A percentile compares a stretch with the other conserved stretches of the same genome.
These are phyloP conservation scores for Phytophthora foliorum DNA, from an alignment of 352 stramenopile genomes.

Conservation along the genomic window DNA sequence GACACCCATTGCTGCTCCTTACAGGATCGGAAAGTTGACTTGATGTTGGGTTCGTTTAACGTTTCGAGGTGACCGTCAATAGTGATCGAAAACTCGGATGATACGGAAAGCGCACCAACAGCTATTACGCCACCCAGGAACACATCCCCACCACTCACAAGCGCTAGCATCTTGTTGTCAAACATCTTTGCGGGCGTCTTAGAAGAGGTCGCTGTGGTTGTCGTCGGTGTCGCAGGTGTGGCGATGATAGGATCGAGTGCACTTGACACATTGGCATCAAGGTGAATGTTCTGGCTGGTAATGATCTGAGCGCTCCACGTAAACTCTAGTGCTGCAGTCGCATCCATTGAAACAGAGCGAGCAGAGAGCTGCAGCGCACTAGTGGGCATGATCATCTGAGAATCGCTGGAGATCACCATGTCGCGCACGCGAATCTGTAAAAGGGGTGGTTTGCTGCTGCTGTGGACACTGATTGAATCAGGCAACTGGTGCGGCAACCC, in stretches of 20 bases:
- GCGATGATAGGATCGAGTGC: constrained; percentile 32
- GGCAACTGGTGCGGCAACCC: constrained; percentile 23
- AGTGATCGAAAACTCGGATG: constrained; percentile 60
- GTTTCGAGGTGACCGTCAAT: constrained; percentile 59
- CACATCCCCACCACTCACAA: constrained; percentile 67
- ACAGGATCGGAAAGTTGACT: constrained; percentile 60
- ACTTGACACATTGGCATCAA: constrained; percentile 63
- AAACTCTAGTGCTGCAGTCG: constrained; percentile 53
- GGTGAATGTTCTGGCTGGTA: constrained; percentile 53
- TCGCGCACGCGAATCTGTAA: constrained; percentile 49
- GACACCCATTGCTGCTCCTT: constrained; percentile 51
- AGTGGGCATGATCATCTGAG: constrained; percentile 53
- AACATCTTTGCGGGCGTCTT: constrained; percentile 12
- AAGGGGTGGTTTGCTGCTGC: constrained; percentile 30
- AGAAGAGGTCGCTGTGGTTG: constrained; percentile 13
- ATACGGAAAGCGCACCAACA: constrained; percentile 62
- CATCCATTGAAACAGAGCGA: constrained; percentile 64
- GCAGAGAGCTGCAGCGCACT: constrained; percentile 48
- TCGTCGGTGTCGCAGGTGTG: constrained; percentile 5
- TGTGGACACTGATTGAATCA: constrained; percentile 33
- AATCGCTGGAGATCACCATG: constrained; percentile 52
- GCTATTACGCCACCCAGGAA: constrained; percentile 57
- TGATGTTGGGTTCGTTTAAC: constrained; percentile 47
- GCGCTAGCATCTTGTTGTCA: constrained; percentile 47
- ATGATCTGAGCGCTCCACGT: constrained; percentile 51